Conservation (phyloP, 2,329 filamentous ascomycete genomes). For the Stagonosporopsis vannaccii region DNA sequence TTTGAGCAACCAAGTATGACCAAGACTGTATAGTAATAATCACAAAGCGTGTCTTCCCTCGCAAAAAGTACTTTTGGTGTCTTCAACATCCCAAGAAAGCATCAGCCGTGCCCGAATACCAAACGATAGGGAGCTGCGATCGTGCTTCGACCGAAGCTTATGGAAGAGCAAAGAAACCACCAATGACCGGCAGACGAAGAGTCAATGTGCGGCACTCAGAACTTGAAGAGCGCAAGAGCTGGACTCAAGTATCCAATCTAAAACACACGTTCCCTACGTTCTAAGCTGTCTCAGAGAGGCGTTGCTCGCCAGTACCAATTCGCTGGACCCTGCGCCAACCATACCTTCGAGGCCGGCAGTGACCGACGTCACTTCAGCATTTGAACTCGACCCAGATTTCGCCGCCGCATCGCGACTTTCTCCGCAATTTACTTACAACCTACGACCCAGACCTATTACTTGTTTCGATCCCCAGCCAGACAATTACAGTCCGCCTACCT, state of each 20-base stretch:
- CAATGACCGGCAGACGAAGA: conserved; percentile 32
- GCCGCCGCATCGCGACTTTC: conserved; percentile 25
- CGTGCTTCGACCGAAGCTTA: conserved; percentile 28
- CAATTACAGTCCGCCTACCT: conserved; percentile 11
- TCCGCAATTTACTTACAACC: not conserved
- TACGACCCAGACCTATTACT: conserved; percentile 1
- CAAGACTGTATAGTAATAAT: conserved; percentile 15
- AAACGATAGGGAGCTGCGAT: not conserved
- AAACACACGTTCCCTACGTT: not conserved
- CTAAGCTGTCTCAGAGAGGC: not conserved
- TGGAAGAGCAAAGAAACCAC: conserved; percentile 35
- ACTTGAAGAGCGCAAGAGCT: not conserved
- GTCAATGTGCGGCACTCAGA: conserved; percentile 20
- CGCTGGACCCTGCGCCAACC: conserved; percentile 31
- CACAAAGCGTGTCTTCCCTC: not conserved
- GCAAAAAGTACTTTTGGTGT: not conserved
- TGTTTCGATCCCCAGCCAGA: not conserved
- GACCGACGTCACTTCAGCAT: conserved; percentile 41
- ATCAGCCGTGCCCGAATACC: too few relatives aligned
- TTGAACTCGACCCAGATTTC: conserved; percentile 27
- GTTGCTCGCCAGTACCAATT: conserved; percentile 15
- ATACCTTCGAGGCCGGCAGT: conserved; percentile 17
- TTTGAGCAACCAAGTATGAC: conserved; percentile 4
- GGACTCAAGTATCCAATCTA: too few relatives aligned
- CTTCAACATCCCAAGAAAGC: not conserved